Conservation (phyloP, 2,329 filamentous ascomycete species). For the Curvularia hawaiiensis region DNA sequence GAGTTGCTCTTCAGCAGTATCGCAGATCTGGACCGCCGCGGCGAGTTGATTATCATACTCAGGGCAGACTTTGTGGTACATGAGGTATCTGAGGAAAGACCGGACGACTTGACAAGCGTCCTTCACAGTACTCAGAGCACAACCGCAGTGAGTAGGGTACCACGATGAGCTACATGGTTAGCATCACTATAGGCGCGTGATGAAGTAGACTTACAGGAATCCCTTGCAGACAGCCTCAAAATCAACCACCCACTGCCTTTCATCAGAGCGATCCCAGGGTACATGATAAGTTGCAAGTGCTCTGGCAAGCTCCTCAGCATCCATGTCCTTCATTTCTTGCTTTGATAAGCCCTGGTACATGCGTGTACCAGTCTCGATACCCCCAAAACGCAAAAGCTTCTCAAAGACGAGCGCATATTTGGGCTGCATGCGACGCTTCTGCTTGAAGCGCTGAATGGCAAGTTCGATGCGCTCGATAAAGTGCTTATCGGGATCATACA, state of each 20-base stretch:
- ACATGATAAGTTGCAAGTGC: constrained; percentile 68
- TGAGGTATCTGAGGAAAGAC: constrained; percentile 88
- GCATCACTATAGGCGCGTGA: background rate
- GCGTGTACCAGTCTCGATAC: constrained; percentile 68
- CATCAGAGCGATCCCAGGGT: constrained; percentile 53
- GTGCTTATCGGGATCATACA: constrained; percentile 65
- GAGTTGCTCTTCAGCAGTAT: constrained; percentile 69
- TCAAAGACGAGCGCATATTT: constrained; percentile 70
- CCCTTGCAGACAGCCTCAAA: constrained; percentile 78
- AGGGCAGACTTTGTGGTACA: constrained; percentile 83
- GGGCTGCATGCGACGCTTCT: constrained; percentile 73
- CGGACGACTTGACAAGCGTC: constrained; percentile 70
- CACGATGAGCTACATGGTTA: constrained; percentile 57
- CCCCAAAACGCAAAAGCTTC: constrained; percentile 82
- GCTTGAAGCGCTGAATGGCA: constrained; percentile 81
- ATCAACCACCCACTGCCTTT: constrained; percentile 75
- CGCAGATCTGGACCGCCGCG: constrained; percentile 69
- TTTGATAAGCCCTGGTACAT: constrained; percentile 68
- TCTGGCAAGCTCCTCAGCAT: constrained; percentile 67
- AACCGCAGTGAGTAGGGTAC: constrained; percentile 61
- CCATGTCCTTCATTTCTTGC: constrained; percentile 66
- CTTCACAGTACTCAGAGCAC: constrained; percentile 57
- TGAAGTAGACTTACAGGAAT: constrained; percentile 67
- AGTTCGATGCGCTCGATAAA: constrained; percentile 75
- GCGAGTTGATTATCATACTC: constrained; percentile 74